phyloP scores from a whole-genome alignment of 1,284 basidiomycete genomes.

The Phenoliferia sp. region DNA sequence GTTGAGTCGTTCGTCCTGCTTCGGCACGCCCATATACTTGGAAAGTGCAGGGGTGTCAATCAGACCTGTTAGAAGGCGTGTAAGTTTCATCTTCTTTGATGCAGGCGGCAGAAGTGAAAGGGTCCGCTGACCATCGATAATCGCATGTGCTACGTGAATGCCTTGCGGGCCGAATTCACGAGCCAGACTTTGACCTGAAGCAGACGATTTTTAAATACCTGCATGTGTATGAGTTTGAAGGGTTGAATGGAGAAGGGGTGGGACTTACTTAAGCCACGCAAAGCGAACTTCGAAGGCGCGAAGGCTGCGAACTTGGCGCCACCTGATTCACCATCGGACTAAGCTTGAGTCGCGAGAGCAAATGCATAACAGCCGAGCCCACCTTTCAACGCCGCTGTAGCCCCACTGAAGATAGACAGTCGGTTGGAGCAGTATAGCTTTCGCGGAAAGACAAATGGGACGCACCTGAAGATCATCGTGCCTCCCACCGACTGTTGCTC shows the following conservation, averaged over 20 bases:
- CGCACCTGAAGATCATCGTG: slow-evolving; percentile 19
- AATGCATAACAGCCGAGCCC: not conserved
- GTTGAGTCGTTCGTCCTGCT: no score
- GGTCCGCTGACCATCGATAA: slow-evolving; percentile 45
- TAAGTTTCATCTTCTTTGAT: not conserved
- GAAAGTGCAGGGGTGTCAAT: slow-evolving; percentile 17
- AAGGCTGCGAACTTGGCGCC: slow-evolving; percentile 20
- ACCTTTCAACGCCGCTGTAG: not conserved
- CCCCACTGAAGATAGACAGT: not conserved
- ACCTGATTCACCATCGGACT: slow-evolving; percentile 1
- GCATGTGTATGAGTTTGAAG: not conserved
- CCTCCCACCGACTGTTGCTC: slow-evolving; percentile 3
- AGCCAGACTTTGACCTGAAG: slow-evolving; percentile 22
- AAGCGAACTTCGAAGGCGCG: slow-evolving; percentile 24
- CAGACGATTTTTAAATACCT: not conserved
- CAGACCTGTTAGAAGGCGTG: not conserved
- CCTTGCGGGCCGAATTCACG: slow-evolving; percentile 46
- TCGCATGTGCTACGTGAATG: slow-evolving; percentile 45
- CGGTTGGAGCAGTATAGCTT: not conserved
- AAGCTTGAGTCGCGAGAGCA: not conserved
- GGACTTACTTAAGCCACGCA: slow-evolving; percentile 18
- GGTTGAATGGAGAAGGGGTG: not conserved
- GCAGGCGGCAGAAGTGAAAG: not conserved
- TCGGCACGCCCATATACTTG: not conserved
- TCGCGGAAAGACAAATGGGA: not conserved